Evolutionary conservation across 2,329 filamentous ascomycete genomes (phyloP).

Genomic region (Ilyonectria mors-panacis): DNA sequence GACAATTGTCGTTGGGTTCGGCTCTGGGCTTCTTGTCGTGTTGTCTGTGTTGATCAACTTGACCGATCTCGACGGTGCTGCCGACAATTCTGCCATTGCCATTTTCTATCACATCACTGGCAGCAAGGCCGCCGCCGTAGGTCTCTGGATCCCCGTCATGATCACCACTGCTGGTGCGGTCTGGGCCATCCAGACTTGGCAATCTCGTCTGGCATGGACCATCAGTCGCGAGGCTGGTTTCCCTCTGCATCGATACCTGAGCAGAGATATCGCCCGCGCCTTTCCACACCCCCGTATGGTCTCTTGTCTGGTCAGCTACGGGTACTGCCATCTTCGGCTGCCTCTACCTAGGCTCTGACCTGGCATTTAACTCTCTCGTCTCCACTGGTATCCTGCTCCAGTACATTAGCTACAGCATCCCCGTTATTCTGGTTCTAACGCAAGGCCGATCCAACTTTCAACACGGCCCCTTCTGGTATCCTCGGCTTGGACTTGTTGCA

Average conservation of each 20-base stretch:
- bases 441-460: slow-evolving; percentile 44
- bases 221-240: slow-evolving; percentile 48
- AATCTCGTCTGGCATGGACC: slow-evolving; percentile 49
- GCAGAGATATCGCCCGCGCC: slow-evolving; percentile 41
- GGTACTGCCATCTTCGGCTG: slow-evolving; percentile 47
- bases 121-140: slow-evolving; percentile 43
- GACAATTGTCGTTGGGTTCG: slow-evolving; percentile 43
- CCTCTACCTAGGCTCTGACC: slow-evolving; percentile 47
- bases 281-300: slow-evolving; percentile 46
- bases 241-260: slow-evolving; percentile 42
- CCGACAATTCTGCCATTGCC: slow-evolving; percentile 40
- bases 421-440: slow-evolving; percentile 41
- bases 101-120: slow-evolving; percentile 44
- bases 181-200: slow-evolving; percentile 50
- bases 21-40: slow-evolving; percentile 40
- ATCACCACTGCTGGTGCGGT: slow-evolving; percentile 43
- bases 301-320: slow-evolving; percentile 41
- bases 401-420: slow-evolving; percentile 49
- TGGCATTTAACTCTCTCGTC: slow-evolving; percentile 48
- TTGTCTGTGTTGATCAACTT: slow-evolving; percentile 41
- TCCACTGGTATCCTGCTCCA: slow-evolving; percentile 44
- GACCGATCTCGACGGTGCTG: slow-evolving; percentile 31
- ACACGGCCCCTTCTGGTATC: slow-evolving; percentile 50
- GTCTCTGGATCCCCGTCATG: slow-evolving; percentile 42
- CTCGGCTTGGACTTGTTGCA: slow-evolving; percentile 41